Percentiles rank a stretch among this genome's conserved stretches.
Conservation (phyloP, 2,329 filamentous ascomycete genomes). For the Endoconidiophora polonica region DNA sequence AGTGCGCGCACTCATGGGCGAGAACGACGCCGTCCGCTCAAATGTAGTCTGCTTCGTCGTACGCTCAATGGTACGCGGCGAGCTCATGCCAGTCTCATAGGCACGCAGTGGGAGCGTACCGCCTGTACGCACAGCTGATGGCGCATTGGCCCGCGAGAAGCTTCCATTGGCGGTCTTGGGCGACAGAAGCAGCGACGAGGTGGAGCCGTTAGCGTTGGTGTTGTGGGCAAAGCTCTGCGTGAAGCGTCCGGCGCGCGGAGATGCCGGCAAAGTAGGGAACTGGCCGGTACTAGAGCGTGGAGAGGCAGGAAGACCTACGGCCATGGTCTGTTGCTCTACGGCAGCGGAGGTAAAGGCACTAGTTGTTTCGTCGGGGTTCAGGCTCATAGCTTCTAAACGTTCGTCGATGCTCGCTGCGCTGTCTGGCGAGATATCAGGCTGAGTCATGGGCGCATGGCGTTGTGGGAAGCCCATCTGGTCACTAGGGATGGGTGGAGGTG, state of each 20-base stretch:
- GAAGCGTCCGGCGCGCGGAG: slow-evolving; percentile 7
- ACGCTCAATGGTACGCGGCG: slow-evolving; percentile 29
- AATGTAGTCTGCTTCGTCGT: slow-evolving; percentile 49
- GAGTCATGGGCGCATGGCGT: slow-evolving; percentile 16
- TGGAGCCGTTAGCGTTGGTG: background rate
- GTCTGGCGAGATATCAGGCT: slow-evolving; percentile 30
- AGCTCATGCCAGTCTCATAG: slow-evolving; percentile 39
- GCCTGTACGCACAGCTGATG: slow-evolving; percentile 38
- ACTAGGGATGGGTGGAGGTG: slow-evolving; percentile 30
- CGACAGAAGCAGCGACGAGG: slow-evolving; percentile 27
- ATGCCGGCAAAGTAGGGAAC: slow-evolving; percentile 18
- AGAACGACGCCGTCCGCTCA: slow-evolving; percentile 36
- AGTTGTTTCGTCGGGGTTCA: background rate
- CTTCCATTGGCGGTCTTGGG: slow-evolving; percentile 30
- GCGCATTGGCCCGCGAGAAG: slow-evolving; percentile 33
- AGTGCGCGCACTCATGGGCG: slow-evolving; percentile 41
- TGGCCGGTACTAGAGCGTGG: slow-evolving; percentile 21
- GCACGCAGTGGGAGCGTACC: slow-evolving; percentile 43
- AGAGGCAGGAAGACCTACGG: slow-evolving; percentile 27
- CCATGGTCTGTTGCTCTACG: slow-evolving; percentile 27
- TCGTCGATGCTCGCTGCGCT: slow-evolving; percentile 31
- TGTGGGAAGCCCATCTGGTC: slow-evolving; percentile 19
- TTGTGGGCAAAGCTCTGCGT: background rate
- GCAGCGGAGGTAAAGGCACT: background rate
- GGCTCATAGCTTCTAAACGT: slow-evolving; percentile 20